These are phyloP conservation scores for Hypholoma sublateritium DNA, from an alignment of 768 basidiomycete genomes.

Conservation along the genomic window DNA sequence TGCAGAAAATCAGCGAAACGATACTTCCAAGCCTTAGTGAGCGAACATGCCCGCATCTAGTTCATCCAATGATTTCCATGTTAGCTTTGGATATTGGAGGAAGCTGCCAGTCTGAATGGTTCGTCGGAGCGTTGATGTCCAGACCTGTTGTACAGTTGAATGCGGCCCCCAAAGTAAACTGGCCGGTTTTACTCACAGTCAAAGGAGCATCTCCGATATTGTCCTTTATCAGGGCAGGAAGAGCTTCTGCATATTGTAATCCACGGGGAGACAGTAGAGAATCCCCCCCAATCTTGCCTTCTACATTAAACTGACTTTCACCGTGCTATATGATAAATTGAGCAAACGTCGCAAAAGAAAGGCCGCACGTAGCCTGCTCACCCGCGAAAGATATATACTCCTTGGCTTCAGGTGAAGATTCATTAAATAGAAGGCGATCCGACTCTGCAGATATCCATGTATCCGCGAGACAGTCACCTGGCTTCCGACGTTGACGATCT, in stretches of 20 bases:
- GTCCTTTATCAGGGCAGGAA: constrained; percentile 85
- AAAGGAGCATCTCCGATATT: constrained; percentile 88
- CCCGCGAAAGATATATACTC: constrained; percentile 94
- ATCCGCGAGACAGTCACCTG: constrained; percentile 86
- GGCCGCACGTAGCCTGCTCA: constrained; percentile 45
- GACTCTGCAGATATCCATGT: constrained; percentile 93
- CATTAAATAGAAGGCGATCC: constrained; percentile 98
- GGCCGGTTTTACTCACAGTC: constrained; percentile 54
- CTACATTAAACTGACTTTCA: constrained; percentile 95
- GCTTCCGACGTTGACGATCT: constrained; percentile 91
- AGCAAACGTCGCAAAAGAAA: too few species aligned
- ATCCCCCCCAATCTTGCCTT: constrained; percentile 98
- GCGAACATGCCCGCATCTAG: constrained; percentile 75
- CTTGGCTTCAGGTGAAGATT: constrained; percentile 96
- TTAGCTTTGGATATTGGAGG: constrained; percentile 86
- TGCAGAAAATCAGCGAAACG: constrained; percentile 11
- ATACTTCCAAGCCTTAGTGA: not conserved
- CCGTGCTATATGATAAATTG: constrained; percentile 68
- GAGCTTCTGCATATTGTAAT: constrained; percentile 77
- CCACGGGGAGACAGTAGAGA: constrained; percentile 84
- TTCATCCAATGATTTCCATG: constrained; percentile 99
- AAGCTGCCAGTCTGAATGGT: constrained; percentile 88
- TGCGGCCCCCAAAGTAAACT: not conserved
- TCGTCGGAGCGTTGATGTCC: constrained; percentile 96
- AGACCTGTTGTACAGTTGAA: constrained; percentile 60